Evolutionary conservation across 1,284 basidiomycete species (phyloP).

Genomic region (Apiotrichum sp.): DNA sequence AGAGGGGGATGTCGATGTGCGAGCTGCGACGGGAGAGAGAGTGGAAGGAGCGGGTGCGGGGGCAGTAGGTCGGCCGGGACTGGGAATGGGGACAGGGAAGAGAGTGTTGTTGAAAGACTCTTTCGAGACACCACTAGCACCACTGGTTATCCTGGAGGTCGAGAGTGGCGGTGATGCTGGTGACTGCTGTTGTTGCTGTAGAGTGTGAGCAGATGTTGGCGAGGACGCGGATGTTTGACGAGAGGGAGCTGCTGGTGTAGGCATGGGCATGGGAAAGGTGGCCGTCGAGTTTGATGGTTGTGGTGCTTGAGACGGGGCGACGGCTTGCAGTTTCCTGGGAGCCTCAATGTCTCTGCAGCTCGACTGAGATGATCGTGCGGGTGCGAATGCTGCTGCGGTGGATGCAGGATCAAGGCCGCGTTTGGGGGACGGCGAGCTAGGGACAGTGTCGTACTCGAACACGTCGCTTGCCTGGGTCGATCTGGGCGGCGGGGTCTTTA

Average conservation of each 20-base stretch:
- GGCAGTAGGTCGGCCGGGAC: background rate
- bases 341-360: background rate
- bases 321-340: background rate
- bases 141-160: background rate
- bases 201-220: background rate
- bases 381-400: background rate
- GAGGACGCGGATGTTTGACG: background rate
- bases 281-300: constrained; percentile 1
- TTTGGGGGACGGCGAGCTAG: background rate
- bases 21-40: too few relatives aligned
- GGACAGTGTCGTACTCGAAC: background rate
- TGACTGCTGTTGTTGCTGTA: background rate
- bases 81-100: background rate
- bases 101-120: background rate
- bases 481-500: background rate
- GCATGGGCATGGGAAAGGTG: constrained; percentile 5
- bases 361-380: background rate
- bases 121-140: background rate
- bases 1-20: too few relatives aligned
- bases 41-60: too few relatives aligned
- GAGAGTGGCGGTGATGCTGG: background rate
- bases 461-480: background rate
- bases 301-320: background rate
- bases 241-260: background rate
- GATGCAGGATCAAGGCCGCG: background rate